Evolutionary conservation across 345 rosid species (phyloP).

Genomic region (Aquilaria malaccensis): DNA sequence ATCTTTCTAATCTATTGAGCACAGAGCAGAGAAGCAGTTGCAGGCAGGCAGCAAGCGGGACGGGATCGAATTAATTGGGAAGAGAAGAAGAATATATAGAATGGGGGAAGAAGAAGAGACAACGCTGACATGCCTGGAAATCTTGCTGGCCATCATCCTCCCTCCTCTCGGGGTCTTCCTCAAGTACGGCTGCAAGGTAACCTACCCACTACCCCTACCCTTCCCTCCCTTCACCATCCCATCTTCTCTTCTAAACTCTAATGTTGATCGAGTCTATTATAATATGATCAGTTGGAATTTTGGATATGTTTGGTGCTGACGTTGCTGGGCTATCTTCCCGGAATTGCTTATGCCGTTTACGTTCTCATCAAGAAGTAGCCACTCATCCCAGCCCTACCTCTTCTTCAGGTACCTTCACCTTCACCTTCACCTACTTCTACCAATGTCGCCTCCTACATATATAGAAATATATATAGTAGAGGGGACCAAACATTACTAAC

Average conservation of each 20-base stretch:
- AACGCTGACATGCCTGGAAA: constrained; percentile 47
- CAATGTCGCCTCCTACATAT: too few species aligned
- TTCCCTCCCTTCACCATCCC: not conserved
- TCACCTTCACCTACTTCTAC: too few species aligned
- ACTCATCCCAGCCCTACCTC: too few species aligned
- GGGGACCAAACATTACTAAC: too few species aligned
- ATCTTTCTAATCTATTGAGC: too few species aligned
- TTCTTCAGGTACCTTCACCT: too few species aligned
- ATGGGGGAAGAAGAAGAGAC: constrained; percentile 31
- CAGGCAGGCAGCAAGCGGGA: too few species aligned
- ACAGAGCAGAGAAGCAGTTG: too few species aligned
- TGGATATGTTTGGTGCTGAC: constrained; percentile 87
- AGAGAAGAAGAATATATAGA: too few species aligned
- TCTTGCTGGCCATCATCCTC: constrained; percentile 68
- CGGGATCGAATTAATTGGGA: too few species aligned
- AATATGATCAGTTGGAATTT: constrained; percentile 46
- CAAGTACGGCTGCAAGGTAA: constrained; percentile 67
- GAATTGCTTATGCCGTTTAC: constrained; percentile 72
- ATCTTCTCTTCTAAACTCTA: constrained; percentile 3
- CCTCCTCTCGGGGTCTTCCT: constrained; percentile 95
- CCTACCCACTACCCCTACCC: not conserved
- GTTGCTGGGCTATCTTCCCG: constrained; percentile 66
- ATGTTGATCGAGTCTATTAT: not conserved
- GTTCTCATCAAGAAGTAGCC: constrained; percentile 7
- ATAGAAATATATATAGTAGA: too few species aligned